These are phyloP conservation scores for Danielozyma ontarioensis DNA, from an alignment of 805 yeast species.

Conservation along the genomic window DNA sequence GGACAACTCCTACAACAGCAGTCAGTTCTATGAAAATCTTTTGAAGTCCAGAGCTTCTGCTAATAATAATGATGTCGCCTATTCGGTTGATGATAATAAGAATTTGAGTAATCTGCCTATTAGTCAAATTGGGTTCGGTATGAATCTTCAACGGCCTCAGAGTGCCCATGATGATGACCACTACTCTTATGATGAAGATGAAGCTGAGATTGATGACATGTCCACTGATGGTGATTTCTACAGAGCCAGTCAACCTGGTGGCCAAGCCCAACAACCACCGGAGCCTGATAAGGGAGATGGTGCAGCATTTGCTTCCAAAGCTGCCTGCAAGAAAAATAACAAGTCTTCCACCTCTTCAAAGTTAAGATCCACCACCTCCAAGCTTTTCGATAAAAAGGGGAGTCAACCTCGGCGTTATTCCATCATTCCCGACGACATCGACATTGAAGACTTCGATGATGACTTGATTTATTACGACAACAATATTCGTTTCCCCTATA, in stretches of 20 bases:
- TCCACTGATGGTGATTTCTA: slow-evolving; percentile 26
- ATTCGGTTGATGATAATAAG: background rate
- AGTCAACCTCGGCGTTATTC: slow-evolving; percentile 70
- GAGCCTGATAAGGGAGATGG: background rate
- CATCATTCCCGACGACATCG: slow-evolving; percentile 60
- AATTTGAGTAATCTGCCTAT: no score
- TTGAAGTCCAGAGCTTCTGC: slow-evolving; percentile 1
- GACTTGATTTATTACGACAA: slow-evolving; percentile 45
- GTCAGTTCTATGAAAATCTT: slow-evolving; percentile 18
- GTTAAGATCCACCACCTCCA: slow-evolving; percentile 64
- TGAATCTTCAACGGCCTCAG: background rate
- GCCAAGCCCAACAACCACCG: slow-evolving; percentile 1
- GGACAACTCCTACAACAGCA: slow-evolving; percentile 17
- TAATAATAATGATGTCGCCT: background rate
- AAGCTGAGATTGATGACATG: slow-evolving; percentile 24
- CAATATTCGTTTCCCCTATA: slow-evolving; percentile 34
- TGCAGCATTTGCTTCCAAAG: no score
- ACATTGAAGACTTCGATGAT: slow-evolving; percentile 50
- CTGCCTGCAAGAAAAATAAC: slow-evolving; percentile 23
- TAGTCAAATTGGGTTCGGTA: background rate
- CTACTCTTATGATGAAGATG: slow-evolving; percentile 14
- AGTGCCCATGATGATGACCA: slow-evolving; percentile 6
- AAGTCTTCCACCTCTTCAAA: slow-evolving; percentile 36
- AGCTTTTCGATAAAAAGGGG: slow-evolving; percentile 67
- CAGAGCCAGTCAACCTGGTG: slow-evolving; percentile 2